Evolutionary conservation across 2,329 filamentous ascomycete genomes (phyloP), one percentile per base, ranked within the genome.

Genomic region (Cladosporium cucumerinum): DNA sequence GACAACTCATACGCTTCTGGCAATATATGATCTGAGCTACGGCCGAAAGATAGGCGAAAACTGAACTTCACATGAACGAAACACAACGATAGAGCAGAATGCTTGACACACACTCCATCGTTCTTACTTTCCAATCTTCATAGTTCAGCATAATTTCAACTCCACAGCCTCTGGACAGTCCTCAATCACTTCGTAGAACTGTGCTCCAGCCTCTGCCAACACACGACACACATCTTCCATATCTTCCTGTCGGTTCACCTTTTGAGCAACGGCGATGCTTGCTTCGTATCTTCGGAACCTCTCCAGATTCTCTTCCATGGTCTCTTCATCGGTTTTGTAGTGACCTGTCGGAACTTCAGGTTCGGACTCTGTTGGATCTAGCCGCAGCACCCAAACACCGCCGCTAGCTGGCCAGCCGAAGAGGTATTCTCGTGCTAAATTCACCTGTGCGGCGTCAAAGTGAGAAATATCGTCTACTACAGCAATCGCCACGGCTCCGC

Each of bases 131-230:
- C 49, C 8, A 14, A 30, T 3, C 26, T 30, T 18, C 30, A 25
- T 3, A 32, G n/a, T 11, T 57, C 54, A 43, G 23, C n/a, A 57
- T 25, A 57, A 16, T 6, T 28, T n/a, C 21, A 43, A 7, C 23
- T 57, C 23, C 21, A 57, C 54, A 26, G 54, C 54, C 21, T 57
- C 54, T 5, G 54, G 54, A n/a, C 54, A 18, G 34, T 57, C 54
- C 16, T 39, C 54, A 18, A 43, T 43, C 3, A 6, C 14, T 6
- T 21, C 32, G 6, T 39, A 26, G 32, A 57, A 57, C 11, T 7
- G 32, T 26, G 54, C 54, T 57, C 34, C 54, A 57, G 54, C 11
- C 4, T 43, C 54, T 26, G 39, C 21, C 14, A 57, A 14, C 21
- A 57, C 14, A 2, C 18, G 32, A 39, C 54, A 57, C n/a, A 43